Base-by-base conservation (phyloP, 2,329 filamentous ascomycete genomes). In the Aspergillus sp. region DNA sequence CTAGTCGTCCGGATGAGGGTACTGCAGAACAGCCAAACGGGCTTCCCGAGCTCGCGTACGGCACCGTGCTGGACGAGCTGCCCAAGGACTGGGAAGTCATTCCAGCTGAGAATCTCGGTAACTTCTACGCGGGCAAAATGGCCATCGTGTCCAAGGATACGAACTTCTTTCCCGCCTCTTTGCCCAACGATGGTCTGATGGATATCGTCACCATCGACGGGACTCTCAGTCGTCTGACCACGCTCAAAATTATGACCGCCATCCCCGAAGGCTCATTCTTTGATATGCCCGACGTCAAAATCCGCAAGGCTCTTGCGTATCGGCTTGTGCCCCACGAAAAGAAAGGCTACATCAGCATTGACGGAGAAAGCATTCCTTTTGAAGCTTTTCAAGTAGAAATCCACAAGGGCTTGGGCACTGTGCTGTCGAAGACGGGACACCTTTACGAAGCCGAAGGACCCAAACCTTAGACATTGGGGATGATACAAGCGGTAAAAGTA, bases 71-170 rank as follows among this genome's bases (percentile, higher is more conserved):
- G 55, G 91, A 96, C 67, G 82, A 89, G 15, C 74, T 98, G 0
- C 93, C 92, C 0, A 79, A 85, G 2, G 89, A 86, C 49, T 99
- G 95, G 92, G 83, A 90, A 62, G 79, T 89, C 19, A 79, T 90
- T 3, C 86, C 90, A 0, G 85, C 90, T 64, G 87, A 95, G 63
- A 91, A 89, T 30, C 81, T 99, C 58, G 92, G 92, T 50, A 97
- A 91, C 70, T 96, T 99, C 74, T 98, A 96, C 77, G 91, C 89
- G 32, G 95, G 95, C 63, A 99, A 97, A 74, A 96, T 98, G 89
- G 87, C 90, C 23, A 96, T 90, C 76, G 94, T 99, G 91, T 89
- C 93, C 0, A 84, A 91, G 12, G 89, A 94, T 65, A 84, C 89
- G 60, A 92, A 92, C 70, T 96, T 98, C 80, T 99, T 82, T 83